A percentile compares a stretch with the other conserved stretches of the same genome.
phyloP scores from a whole-genome alignment of 2,329 filamentous ascomycete species.

The Periconia digitata region DNA sequence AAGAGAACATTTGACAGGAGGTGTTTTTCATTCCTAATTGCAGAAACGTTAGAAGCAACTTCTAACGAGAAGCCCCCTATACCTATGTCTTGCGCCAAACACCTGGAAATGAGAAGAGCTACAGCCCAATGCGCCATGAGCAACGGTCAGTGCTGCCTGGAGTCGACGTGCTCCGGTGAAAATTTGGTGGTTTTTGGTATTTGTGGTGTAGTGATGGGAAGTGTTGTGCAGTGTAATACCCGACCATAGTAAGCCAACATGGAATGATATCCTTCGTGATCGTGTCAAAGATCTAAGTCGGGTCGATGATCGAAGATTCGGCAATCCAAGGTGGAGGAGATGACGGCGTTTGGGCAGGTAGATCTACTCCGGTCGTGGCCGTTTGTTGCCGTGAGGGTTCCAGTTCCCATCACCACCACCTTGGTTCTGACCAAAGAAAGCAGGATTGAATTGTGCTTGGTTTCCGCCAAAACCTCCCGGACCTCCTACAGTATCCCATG shows the following conservation, averaged over 20 bases:
- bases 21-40: constrained; percentile 3
- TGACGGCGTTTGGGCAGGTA: not conserved
- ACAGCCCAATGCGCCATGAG: not conserved
- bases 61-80: not conserved
- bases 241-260: too few species aligned
- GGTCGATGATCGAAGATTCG: too few species aligned
- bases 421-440: constrained; percentile 63
- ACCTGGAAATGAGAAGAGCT: not conserved
- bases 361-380: constrained; percentile 68
- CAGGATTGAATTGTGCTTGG: constrained; percentile 71
- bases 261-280: too few species aligned
- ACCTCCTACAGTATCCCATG: constrained; percentile 9
- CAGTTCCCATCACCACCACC: constrained; percentile 64
- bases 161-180: too few species aligned
- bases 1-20: constrained; percentile 1
- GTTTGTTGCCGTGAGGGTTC: constrained; percentile 81
- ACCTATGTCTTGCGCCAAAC: not conserved
- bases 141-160: too few species aligned
- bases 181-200: too few species aligned
- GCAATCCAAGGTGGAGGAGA: not conserved
- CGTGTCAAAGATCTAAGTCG: too few species aligned
- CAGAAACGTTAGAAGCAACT: too few species aligned
- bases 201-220: too few species aligned
- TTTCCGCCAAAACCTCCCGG: constrained; percentile 62
- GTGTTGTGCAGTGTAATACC: too few species aligned